Evolutionary conservation across 176 grass and related monocot species (phyloP).

Genomic region (Rhynchospora tenuis): DNA sequence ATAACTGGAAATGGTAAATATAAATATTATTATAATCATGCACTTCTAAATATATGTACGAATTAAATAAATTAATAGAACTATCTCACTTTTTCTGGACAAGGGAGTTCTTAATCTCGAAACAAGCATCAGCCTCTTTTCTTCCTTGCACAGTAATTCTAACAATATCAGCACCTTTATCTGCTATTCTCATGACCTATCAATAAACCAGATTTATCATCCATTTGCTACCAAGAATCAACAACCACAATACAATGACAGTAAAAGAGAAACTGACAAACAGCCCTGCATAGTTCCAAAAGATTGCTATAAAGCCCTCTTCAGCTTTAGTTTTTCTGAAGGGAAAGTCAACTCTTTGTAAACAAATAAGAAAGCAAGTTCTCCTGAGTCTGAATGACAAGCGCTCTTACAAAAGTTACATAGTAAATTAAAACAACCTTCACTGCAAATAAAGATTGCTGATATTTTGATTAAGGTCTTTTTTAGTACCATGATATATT

Average conservation of each 20-base stretch:
- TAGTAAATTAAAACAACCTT: not conserved
- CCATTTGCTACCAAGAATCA: not conserved
- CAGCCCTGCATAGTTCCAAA: not conserved
- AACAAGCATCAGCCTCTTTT: conserved; percentile 96
- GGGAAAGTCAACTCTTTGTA: not conserved
- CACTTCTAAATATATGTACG: not conserved
- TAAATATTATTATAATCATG: conserved; percentile 5
- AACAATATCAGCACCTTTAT: conserved; percentile 92
- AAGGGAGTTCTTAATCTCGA: conserved; percentile 90
- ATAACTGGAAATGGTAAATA: conserved; percentile 40
- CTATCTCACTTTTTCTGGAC: conserved; percentile 93
- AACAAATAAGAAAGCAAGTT: not conserved
- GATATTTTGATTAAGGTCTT: not conserved
- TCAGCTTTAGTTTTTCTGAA: not conserved
- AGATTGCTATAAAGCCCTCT: not conserved
- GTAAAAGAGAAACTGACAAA: not conserved
- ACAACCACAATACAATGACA: not conserved
- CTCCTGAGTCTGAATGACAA: not conserved
- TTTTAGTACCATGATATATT: not conserved
- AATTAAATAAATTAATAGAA: conserved; percentile 11
- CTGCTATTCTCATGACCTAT: conserved; percentile 95
- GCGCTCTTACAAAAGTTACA: not conserved
- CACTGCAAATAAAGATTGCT: not conserved
- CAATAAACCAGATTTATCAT: not conserved
- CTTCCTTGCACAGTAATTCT: conserved; percentile 97